A percentile compares a stretch with the other conserved stretches of the same genome.
These are phyloP conservation scores for Cruciata laevipes DNA, from an alignment of 257 asterid genomes.

Conservation along the genomic window DNA sequence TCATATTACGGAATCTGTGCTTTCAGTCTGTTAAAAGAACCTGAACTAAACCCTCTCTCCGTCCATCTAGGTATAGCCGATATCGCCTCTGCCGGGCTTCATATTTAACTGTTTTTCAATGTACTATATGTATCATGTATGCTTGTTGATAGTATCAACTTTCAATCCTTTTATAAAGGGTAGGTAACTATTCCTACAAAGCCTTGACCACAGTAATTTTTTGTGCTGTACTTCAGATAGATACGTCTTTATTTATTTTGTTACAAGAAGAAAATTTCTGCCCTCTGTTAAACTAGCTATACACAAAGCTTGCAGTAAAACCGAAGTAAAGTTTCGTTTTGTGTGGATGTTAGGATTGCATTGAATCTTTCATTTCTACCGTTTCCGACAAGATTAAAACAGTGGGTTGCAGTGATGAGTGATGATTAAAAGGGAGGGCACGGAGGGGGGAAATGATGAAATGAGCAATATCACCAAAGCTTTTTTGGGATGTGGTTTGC, in stretches of 20 bases:
- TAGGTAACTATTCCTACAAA: not conserved
- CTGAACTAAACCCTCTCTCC: constrained; percentile 44
- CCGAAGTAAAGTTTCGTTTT: not conserved
- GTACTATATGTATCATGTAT: not conserved
- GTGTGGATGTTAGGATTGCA: not conserved
- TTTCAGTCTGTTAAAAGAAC: constrained; percentile 73
- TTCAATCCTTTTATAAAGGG: not conserved
- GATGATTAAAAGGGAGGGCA: not conserved
- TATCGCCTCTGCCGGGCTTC: constrained; percentile 40
- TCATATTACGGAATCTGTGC: constrained; percentile 80
- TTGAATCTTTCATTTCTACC: not conserved
- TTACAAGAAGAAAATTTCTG: not conserved
- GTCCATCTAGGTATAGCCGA: constrained; percentile 65
- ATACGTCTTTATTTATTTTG: not conserved
- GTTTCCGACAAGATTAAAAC: not conserved
- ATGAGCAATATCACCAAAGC: not conserved
- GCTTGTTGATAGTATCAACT: not conserved
- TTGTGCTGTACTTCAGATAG: not conserved
- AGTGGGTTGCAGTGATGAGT: not conserved
- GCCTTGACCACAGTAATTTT: not conserved
- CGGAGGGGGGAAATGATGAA: constrained; percentile 3
- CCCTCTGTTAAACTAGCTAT: not conserved
- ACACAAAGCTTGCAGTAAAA: not conserved
- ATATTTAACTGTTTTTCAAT: constrained; percentile 6
- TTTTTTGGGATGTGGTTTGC: not conserved